Base-by-base conservation (phyloP, 768 basidiomycete species). In the Boletus reticuloceps region DNA sequence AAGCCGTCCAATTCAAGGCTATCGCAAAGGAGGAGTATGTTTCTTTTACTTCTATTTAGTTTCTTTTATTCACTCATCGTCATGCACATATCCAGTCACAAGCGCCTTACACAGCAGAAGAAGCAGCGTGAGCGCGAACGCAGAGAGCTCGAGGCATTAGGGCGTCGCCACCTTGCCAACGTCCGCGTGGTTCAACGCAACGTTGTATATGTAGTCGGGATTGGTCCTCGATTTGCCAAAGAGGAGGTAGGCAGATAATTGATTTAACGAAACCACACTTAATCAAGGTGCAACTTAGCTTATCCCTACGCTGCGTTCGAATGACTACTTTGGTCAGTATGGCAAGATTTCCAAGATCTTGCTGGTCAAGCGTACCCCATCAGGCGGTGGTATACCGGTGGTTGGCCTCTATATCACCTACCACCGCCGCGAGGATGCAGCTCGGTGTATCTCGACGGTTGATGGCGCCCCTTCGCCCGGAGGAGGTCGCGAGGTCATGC, bases 401-500 rank as follows among this genome's bases (percentile, higher is more conserved):
- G 83, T 96, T 37, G 96, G 96, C n/a, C 78, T 99, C 41, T 98
- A 98, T 72, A 94, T 99, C 72, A 96, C 95, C 12, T 99, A 94
- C 69, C 83, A 95, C 65, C 83, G 94, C 17, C 83, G 94, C 12
- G 92, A 97, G 72, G 97, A 99, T 72, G 97, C 97, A 2, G 89
- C 91, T 29, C 85, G 94, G 22, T 92, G 93, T 52, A 98, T 98
- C 58, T 77, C 85, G 25, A 93, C 94, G 14, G 89, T 98, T 25
- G 97, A 99, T 72, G 95, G 97, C 3, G 85, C 91, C 25, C 78
- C 87, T 20, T 91, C 94, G 14, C 94, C 95, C n/a, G 85, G 88
- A 14, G 94, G 93, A 45, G 88, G 89, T 36, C 85, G 88, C 20
- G 89, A 95, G 56, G 79, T 91, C 42, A 88, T 99, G 84, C 82